Conservation (phyloP, 2,329 filamentous ascomycete species). For the Penicillium sumatraense region DNA sequence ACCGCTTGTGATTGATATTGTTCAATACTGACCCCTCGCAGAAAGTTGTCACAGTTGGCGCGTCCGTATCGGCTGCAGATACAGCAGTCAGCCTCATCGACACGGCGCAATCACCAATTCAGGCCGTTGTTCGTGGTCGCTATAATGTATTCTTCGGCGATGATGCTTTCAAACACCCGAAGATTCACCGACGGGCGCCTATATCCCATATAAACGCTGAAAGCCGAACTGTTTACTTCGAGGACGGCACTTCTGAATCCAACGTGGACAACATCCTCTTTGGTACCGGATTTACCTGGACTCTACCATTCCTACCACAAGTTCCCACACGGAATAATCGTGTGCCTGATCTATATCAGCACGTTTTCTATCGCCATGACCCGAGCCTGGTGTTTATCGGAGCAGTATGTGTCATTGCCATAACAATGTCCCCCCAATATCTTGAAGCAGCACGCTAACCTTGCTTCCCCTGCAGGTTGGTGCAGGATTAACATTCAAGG, state of each 20-base stretch:
- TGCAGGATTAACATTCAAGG: slow-evolving; percentile 64
- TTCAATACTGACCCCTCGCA: slow-evolving; percentile 27
- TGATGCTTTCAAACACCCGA: slow-evolving; percentile 63
- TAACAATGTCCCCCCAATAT: background rate
- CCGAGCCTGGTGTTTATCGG: slow-evolving; percentile 40
- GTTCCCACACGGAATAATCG: slow-evolving; percentile 45
- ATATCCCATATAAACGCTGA: slow-evolving; percentile 45
- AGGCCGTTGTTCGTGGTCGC: slow-evolving; percentile 59
- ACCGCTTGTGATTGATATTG: background rate
- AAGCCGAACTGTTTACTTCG: slow-evolving; percentile 55
- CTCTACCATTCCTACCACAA: slow-evolving; percentile 62
- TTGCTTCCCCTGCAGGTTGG: slow-evolving; percentile 32
- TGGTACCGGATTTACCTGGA: slow-evolving; percentile 70
- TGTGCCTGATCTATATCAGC: slow-evolving; percentile 41
- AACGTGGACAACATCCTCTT: slow-evolving; percentile 68
- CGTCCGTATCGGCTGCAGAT: slow-evolving; percentile 68
- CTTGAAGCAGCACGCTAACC: background rate
- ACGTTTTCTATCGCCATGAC: slow-evolving; percentile 41
- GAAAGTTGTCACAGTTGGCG: slow-evolving; percentile 66
- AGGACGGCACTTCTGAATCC: slow-evolving; percentile 57
- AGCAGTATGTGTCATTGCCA: slow-evolving; percentile 46
- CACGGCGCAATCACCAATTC: slow-evolving; percentile 53
- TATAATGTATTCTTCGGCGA: slow-evolving; percentile 63
- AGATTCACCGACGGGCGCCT: slow-evolving; percentile 36
- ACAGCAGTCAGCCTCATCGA: slow-evolving; percentile 60